Conservation (phyloP, 129 eudicot species). For the Flaveria robusta region DNA sequence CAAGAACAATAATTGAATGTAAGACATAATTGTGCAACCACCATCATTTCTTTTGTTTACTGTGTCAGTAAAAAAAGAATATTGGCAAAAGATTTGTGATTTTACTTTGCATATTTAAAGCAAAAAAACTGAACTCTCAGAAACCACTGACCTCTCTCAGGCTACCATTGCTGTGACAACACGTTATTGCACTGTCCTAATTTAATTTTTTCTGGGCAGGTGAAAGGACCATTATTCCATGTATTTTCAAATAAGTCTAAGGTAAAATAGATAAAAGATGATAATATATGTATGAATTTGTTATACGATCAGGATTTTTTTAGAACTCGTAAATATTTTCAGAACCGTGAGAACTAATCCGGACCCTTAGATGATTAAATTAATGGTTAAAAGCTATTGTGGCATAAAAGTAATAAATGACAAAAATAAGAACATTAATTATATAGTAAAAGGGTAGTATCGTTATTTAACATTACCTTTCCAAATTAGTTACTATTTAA, state of each 20-base stretch:
- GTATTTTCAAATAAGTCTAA: neutral
- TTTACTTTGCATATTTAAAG: slow-evolving; percentile 43
- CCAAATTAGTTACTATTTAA: no score
- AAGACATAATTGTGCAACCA: slow-evolving; percentile 21
- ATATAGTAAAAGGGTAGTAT: no score
- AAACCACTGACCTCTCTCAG: slow-evolving; percentile 32
- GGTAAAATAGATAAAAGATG: neutral
- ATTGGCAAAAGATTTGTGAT: slow-evolving; percentile 43
- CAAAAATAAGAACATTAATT: no score
- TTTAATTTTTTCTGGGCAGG: slow-evolving; percentile 31
- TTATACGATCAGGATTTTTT: no score
- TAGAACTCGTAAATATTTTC: no score
- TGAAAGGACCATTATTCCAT: slow-evolving; percentile 24
- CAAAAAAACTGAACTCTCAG: slow-evolving; percentile 33
- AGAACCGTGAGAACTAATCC: no score
- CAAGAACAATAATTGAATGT: slow-evolving; percentile 36
- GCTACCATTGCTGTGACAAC: slow-evolving; percentile 38
- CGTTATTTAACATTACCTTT: no score
- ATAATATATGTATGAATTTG: neutral
- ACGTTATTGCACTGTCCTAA: slow-evolving; percentile 30
- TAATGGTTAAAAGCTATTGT: no score
- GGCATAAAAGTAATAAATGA: no score
- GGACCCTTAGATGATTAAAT: no score
- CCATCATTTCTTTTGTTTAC: slow-evolving; percentile 16
- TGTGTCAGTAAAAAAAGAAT: slow-evolving; percentile 36